phyloP scores from a whole-genome alignment of 257 asterid species.

The Ballota nigra region DNA sequence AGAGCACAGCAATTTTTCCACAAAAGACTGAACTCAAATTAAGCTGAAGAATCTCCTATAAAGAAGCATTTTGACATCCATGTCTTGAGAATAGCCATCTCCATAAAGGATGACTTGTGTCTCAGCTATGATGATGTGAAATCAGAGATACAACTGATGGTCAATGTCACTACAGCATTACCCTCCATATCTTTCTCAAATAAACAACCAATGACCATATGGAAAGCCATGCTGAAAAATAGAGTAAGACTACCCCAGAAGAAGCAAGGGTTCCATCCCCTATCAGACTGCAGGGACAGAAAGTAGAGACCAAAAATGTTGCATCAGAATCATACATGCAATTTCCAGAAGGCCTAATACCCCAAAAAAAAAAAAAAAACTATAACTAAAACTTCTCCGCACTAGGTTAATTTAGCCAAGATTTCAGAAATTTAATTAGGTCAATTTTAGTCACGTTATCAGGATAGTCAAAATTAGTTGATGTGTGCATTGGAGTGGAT shows the following conservation, averaged over 20 bases:
- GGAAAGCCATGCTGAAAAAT: conserved; percentile 85
- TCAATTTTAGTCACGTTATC: neutral
- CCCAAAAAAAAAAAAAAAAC: neutral
- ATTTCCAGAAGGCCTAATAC: neutral
- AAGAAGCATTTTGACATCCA: conserved; percentile 21
- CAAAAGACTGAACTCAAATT: conserved; percentile 1
- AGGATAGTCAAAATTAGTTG: neutral
- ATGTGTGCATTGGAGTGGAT: neutral
- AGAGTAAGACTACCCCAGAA: conserved; percentile 69
- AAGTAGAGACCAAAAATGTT: neutral
- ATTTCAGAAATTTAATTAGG: neutral
- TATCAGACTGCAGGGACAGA: conserved; percentile 48
- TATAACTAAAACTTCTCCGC: neutral
- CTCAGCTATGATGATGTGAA: conserved; percentile 21
- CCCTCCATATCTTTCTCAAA: conserved; percentile 76
- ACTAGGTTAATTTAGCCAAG: neutral
- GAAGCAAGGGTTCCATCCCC: conserved; percentile 55
- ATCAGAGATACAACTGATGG: conserved; percentile 18
- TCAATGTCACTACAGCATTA: conserved; percentile 46
- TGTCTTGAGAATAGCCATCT: conserved; percentile 14
- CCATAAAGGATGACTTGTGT: conserved; percentile 5
- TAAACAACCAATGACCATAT: conserved; percentile 74
- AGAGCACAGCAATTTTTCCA: neutral
- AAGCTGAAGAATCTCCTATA: conserved; percentile 23
- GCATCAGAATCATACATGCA: conserved; percentile 11